Conservation (phyloP, 768 basidiomycete species). For the Xanthoconium stramineum region DNA sequence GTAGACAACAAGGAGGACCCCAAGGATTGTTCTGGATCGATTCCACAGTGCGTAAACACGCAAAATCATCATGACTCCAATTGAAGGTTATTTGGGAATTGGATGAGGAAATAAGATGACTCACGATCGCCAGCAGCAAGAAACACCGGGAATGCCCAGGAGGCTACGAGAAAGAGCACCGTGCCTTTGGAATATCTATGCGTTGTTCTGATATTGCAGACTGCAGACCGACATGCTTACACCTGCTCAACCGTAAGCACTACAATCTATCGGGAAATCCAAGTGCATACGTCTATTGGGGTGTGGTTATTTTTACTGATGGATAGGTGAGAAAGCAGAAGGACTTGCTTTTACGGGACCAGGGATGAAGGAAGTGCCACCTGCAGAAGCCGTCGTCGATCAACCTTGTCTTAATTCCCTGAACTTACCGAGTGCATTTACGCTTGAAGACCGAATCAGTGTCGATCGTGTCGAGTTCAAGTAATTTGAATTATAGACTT, state of each 20-base stretch:
- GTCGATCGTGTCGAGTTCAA: neutral
- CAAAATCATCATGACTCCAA: slow-evolving; percentile 18
- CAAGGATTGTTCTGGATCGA: slow-evolving; percentile 4
- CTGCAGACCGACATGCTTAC: neutral
- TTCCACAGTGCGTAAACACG: slow-evolving; percentile 16
- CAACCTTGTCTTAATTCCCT: neutral
- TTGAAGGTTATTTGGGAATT: neutral
- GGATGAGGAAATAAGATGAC: neutral
- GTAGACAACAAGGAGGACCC: slow-evolving; percentile 2
- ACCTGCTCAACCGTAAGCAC: neutral
- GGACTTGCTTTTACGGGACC: slow-evolving; percentile 5
- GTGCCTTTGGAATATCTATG: neutral
- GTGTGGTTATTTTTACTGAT: no score
- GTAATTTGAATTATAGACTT: neutral
- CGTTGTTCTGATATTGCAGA: no score
- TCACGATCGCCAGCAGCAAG: slow-evolving; percentile 15
- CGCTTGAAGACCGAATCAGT: neutral
- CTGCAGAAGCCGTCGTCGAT: neutral
- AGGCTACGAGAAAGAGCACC: neutral
- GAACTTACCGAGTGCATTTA: slow-evolving; percentile 4
- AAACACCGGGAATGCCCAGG: slow-evolving; percentile 15
- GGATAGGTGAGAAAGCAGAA: no score
- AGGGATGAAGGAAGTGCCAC: neutral
- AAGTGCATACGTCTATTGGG: no score
- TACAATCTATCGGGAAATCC: no score